phyloP scores from a whole-genome alignment of 2,329 filamentous ascomycete species.

The Fusarium denticulatum region DNA sequence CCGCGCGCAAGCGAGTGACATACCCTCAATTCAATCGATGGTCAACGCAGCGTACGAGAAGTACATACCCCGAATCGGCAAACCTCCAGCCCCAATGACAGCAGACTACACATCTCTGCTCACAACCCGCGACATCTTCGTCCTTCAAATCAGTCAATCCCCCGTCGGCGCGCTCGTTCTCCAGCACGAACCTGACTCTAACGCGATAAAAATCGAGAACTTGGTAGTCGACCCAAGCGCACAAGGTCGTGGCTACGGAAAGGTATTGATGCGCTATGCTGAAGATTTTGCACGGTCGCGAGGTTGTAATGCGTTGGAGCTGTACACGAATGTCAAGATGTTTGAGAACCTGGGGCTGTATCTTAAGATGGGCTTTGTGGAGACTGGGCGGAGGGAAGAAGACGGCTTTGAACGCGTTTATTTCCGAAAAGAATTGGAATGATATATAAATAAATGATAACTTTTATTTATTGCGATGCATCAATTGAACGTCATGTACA shows the following conservation, averaged over 20 bases:
- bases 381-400: constrained; percentile 45
- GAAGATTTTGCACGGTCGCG: constrained; percentile 42
- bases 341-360: constrained; percentile 47
- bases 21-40: constrained; percentile 46
- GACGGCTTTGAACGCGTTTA: constrained; percentile 50
- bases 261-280: constrained; percentile 45
- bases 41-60: constrained; percentile 47
- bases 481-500: neutral
- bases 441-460: neutral
- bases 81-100: constrained; percentile 50
- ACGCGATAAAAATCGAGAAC: constrained; percentile 43
- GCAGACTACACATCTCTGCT: constrained; percentile 47
- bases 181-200: constrained; percentile 9
- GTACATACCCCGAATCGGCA: constrained; percentile 49
- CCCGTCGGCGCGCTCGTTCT: constrained; percentile 46
- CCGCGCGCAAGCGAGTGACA: constrained; percentile 18
- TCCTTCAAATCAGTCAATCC: constrained; percentile 26
- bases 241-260: constrained; percentile 48
- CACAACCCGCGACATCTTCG: constrained; percentile 37
- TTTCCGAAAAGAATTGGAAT: constrained; percentile 48
- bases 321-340: constrained; percentile 51
- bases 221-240: constrained; percentile 42
- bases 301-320: constrained; percentile 33
- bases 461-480: neutral
- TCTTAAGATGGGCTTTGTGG: constrained; percentile 46